These are phyloP conservation scores for Lachnellula arida DNA, from an alignment of 2,329 filamentous ascomycete species.

Conservation along the genomic window DNA sequence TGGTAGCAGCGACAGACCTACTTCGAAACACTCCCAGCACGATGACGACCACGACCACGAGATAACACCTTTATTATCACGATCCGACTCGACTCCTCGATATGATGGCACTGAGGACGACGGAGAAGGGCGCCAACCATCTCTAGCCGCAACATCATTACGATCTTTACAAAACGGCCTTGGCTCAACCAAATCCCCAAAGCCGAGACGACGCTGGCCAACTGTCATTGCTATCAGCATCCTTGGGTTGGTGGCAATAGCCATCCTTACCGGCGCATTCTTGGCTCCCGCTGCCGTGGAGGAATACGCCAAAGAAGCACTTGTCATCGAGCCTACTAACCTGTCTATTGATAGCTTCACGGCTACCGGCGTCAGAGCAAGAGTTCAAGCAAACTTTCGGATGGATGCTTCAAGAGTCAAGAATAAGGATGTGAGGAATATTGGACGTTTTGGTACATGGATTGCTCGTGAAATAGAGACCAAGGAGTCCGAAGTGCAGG, in stretches of 20 bases:
- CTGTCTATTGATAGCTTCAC: conserved; percentile 85
- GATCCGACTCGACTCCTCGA: conserved; percentile 24
- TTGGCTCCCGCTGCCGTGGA: conserved; percentile 75
- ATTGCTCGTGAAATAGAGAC: conserved; percentile 73
- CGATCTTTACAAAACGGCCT: conserved; percentile 31
- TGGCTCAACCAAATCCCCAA: conserved; percentile 28
- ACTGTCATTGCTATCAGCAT: conserved; percentile 68
- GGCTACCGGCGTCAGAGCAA: conserved; percentile 67
- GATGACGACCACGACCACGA: conserved; percentile 30
- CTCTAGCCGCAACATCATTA: conserved; percentile 33
- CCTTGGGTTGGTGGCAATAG: conserved; percentile 57
- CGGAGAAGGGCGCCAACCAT: conserved; percentile 20
- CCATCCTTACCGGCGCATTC: conserved; percentile 75
- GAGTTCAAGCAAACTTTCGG: conserved; percentile 75
- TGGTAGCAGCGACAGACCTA: conserved; percentile 19
- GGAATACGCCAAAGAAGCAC: conserved; percentile 79
- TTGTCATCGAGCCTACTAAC: conserved; percentile 76
- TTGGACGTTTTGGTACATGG: conserved; percentile 77
- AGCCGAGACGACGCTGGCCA: conserved; percentile 59
- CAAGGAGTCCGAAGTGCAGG: conserved; percentile 64
- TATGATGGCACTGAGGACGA: conserved; percentile 29
- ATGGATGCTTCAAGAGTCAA: conserved; percentile 74
- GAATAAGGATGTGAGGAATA: conserved; percentile 63
- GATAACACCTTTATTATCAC: conserved; percentile 33
- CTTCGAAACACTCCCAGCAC: conserved; percentile 21